Conservation (phyloP, 305 asterid genomes). For the Withania somnifera region DNA sequence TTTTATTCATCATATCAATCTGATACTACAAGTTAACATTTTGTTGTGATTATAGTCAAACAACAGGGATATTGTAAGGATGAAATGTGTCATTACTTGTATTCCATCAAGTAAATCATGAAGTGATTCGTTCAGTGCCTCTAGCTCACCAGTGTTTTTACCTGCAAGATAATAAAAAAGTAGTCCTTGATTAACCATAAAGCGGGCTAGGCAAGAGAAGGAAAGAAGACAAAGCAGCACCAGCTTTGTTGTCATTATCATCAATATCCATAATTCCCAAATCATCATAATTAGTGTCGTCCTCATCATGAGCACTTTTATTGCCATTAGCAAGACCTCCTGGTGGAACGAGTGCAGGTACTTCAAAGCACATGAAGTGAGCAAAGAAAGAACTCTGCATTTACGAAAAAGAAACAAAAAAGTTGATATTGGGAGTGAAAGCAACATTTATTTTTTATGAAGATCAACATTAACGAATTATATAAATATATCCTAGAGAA, state of each 20-base stretch:
- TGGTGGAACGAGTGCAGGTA: conserved; percentile 93
- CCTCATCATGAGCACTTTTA: conserved; percentile 38
- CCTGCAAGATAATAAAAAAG: conserved; percentile 23
- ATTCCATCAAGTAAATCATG: conserved; percentile 95
- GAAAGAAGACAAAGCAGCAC: conserved; percentile 31
- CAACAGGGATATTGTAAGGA: not conserved
- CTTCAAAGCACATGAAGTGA: conserved; percentile 99
- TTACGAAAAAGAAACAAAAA: conserved; percentile 5
- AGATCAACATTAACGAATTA: conserved; percentile 3
- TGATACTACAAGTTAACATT: not conserved
- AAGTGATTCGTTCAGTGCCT: conserved; percentile 83
- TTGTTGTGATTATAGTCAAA: not conserved
- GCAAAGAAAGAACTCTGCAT: conserved; percentile 98
- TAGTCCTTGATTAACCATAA: not conserved
- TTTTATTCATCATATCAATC: not conserved
- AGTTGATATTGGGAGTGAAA: conserved; percentile 3
- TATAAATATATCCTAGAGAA: conserved; percentile 6
- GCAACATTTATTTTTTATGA: conserved; percentile 4
- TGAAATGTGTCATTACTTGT: conserved; percentile 41
- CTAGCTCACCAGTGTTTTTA: conserved; percentile 64
- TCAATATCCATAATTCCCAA: conserved; percentile 98
- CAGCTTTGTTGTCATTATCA: conserved; percentile 58
- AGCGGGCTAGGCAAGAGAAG: not conserved
- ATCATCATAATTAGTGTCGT: conserved; percentile 64
- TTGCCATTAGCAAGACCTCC: conserved; percentile 65